Conservation (phyloP, 345 rosid genomes). For the Microthlaspi erraticum region DNA sequence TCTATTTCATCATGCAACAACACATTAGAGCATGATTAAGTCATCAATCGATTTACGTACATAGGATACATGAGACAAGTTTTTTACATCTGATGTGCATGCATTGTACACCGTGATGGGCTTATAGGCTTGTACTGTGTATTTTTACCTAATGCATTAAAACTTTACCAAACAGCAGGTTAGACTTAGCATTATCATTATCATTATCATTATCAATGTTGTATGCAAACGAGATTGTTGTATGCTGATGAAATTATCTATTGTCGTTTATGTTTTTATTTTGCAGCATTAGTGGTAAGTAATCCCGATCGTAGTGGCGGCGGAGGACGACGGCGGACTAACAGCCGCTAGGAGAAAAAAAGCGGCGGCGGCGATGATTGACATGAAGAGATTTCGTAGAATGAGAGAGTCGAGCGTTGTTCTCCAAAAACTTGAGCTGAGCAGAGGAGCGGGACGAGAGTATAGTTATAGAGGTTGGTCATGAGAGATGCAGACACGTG, state of each 20-base stretch:
- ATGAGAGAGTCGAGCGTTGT: too few relatives aligned
- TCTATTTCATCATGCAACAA: slow-evolving; percentile 1
- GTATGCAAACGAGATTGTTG: not conserved
- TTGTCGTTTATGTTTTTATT: not conserved
- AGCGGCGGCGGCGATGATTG: too few relatives aligned
- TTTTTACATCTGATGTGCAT: slow-evolving; percentile 44
- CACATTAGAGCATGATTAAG: slow-evolving; percentile 2
- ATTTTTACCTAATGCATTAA: slow-evolving; percentile 92
- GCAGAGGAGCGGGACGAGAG: too few relatives aligned
- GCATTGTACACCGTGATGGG: slow-evolving; percentile 77
- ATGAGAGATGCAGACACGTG: too few relatives aligned
- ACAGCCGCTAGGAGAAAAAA: too few relatives aligned
- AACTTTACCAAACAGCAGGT: slow-evolving; percentile 97
- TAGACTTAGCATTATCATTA: slow-evolving; percentile 13
- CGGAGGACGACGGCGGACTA: too few relatives aligned
- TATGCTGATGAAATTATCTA: not conserved
- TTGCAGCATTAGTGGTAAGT: slow-evolving; percentile 95
- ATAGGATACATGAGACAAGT: slow-evolving; percentile 5
- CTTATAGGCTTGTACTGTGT: slow-evolving; percentile 83
- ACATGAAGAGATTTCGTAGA: too few relatives aligned
- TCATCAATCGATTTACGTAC: not conserved
- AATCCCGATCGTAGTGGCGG: too few relatives aligned
- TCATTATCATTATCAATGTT: slow-evolving; percentile 3
- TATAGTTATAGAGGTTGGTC: too few relatives aligned
- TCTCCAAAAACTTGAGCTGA: too few relatives aligned